These are phyloP conservation scores for Leccinum olivaceopallidum DNA, from an alignment of 768 basidiomycete species.

Conservation along the genomic window DNA sequence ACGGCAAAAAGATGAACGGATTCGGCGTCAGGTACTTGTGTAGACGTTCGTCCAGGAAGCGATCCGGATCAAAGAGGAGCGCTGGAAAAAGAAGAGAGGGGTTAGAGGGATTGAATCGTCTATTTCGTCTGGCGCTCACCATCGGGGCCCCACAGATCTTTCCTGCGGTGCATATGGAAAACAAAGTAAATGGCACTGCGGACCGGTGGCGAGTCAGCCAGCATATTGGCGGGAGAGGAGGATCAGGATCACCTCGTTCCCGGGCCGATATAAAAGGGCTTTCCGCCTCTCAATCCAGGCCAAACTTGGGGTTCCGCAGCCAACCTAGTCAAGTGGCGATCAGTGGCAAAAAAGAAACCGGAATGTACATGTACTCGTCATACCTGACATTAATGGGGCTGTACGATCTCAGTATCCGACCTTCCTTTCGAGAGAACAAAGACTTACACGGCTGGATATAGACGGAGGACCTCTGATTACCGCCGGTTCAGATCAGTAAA, in stretches of 20 bases:
- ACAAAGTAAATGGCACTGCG: conserved; percentile 19
- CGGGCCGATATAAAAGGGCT: conserved; percentile 55
- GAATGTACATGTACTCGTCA: neutral
- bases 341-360: neutral
- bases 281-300: conserved; percentile 32
- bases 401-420: neutral
- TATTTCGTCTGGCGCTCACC: conserved; percentile 17
- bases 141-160: conserved; percentile 40
- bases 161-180: conserved; percentile 40
- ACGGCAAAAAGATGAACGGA: conserved; percentile 69
- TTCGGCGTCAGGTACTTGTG: conserved; percentile 54
- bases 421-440: neutral
- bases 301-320: conserved; percentile 17
- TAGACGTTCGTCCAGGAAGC: conserved; percentile 60
- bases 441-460: conserved; percentile 34
- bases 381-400: conserved; percentile 29
- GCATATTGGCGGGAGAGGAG: neutral
- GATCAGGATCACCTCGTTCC: conserved; percentile 21
- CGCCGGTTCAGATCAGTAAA: conserved; percentile 5
- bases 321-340: conserved; percentile 14
- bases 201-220: neutral
- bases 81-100: conserved; percentile 10
- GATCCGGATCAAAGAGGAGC: conserved; percentile 58
- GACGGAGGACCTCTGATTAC: conserved; percentile 32
- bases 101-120: neutral